Base-by-base conservation (phyloP, 331 rosid species). In the Cydonia oblonga region DNA sequence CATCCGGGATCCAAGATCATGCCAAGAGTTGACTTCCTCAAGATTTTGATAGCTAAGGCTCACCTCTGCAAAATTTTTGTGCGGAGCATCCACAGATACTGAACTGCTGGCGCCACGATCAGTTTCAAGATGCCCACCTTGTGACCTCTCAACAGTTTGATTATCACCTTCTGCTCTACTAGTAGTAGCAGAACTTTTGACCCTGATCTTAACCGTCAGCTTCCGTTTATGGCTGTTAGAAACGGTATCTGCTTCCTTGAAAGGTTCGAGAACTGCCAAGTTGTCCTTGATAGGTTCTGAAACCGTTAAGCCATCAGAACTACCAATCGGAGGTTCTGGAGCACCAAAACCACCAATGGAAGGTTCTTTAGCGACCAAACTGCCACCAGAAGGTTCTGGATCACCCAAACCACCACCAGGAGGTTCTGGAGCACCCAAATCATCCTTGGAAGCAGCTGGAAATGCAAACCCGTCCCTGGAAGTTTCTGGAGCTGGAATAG, bases 71-170 rank as follows among this genome's bases (percentile, higher is more conserved):
- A 89, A 83, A 74, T 84, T 90, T 79, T 90, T 86, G 68, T 64
- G 87, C 38, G 98, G 98, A 59, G 98, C 98, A 79, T 93, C 98
- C 53, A 93, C 98, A 9, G 98, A 93, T 74, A 93, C 95, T 56
- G 98, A 93, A 83, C 97, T 90, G 76, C 85, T 89, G 58, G 89
- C 87, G 68, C 90, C 96, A 32, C 46, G 91, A 64, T 89, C 96
- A 71, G 65, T 64, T 68, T 83, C 96, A 65, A 78, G 85, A 16
- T 76, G 89, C 23, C 81, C 87, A 40, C 85, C 97, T 49, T 88
- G 84, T n/a, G 98, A 92, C 52, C 87, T 85, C 78, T 90, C 92
- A 29, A 74, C 78, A 76, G 86, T 84, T 83, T 80, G 93, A 83
- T 84, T 88, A 78, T 90, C 96, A 23, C 87, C 82, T 73, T 80